Evolutionary conservation across 352 stramenopile species (phyloP).

Genomic region (Globisporangium abappressorium): DNA sequence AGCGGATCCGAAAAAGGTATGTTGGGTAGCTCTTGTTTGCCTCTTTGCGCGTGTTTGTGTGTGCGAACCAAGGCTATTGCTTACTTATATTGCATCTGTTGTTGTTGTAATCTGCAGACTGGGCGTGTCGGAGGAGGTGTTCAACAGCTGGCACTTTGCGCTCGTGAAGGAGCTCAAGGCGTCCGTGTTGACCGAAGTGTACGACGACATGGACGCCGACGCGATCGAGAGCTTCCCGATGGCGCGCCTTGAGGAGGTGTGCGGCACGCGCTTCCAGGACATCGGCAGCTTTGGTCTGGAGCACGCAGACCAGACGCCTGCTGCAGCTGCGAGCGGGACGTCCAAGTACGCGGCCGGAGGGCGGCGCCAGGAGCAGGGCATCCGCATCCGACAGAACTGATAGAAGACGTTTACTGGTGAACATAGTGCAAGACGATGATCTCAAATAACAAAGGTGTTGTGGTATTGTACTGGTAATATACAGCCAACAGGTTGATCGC

Average conservation of each 20-base stretch:
- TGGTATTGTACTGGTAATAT: conserved; percentile 26
- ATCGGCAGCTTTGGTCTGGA: conserved; percentile 66
- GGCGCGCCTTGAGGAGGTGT: conserved; percentile 59
- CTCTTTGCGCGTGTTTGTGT: not conserved
- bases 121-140: conserved; percentile 59
- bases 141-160: conserved; percentile 69
- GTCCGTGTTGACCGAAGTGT: conserved; percentile 46
- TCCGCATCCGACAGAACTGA: conserved; percentile 78
- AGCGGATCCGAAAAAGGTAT: conserved; percentile 65
- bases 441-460: not conserved
- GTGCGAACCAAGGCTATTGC: not conserved
- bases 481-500: conserved; percentile 12
- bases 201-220: conserved; percentile 62
- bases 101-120: conserved; percentile 34
- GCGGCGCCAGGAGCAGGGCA: conserved; percentile 77
- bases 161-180: conserved; percentile 78
- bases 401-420: not conserved
- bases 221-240: conserved; percentile 52
- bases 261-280: conserved; percentile 47
- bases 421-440: conserved; percentile 2
- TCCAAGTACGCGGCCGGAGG: conserved; percentile 19
- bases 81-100: not conserved
- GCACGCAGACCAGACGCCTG: conserved; percentile 56
- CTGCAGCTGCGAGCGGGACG: not conserved
- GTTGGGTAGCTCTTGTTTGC: not conserved